These are phyloP conservation scores for Chaetomiaceae sp. DNA, from an alignment of 2,329 filamentous ascomycete genomes.

Conservation along the genomic window DNA sequence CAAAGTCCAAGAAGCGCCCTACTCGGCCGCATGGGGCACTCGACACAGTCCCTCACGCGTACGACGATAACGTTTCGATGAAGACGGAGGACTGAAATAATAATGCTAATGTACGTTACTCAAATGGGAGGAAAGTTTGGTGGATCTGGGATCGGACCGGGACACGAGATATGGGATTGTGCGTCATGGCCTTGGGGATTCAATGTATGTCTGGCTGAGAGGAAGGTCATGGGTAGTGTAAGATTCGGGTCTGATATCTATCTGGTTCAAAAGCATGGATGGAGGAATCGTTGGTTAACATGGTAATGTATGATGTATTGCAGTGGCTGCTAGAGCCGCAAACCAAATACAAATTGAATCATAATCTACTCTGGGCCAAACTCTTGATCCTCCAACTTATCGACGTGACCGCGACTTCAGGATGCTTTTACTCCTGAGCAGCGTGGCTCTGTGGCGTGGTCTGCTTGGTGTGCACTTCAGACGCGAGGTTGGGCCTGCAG, in stretches of 20 bases:
- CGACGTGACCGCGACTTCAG: background rate
- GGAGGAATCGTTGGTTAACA: background rate
- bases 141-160: background rate
- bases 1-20: background rate
- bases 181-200: background rate
- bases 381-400: too few species aligned
- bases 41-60: too few species aligned
- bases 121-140: background rate
- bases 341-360: background rate
- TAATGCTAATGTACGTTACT: slow-evolving; percentile 1
- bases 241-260: background rate
- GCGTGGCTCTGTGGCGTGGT: too few species aligned
- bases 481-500: too few species aligned
- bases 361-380: background rate
- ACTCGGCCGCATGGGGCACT: background rate
- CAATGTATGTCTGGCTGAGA: background rate
- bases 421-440: background rate
- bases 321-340: slow-evolving; percentile 1
- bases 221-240: background rate
- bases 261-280: background rate
- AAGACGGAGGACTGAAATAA: background rate
- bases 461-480: too few species aligned
- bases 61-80: too few species aligned
- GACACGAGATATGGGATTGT: background rate
- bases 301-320: slow-evolving; percentile 7